A percentile compares a stretch with the other conserved stretches of the same genome.
These are phyloP conservation scores for Pseudognaphalium luteoalbum DNA, from an alignment of 129 eudicot species.

Conservation along the genomic window DNA sequence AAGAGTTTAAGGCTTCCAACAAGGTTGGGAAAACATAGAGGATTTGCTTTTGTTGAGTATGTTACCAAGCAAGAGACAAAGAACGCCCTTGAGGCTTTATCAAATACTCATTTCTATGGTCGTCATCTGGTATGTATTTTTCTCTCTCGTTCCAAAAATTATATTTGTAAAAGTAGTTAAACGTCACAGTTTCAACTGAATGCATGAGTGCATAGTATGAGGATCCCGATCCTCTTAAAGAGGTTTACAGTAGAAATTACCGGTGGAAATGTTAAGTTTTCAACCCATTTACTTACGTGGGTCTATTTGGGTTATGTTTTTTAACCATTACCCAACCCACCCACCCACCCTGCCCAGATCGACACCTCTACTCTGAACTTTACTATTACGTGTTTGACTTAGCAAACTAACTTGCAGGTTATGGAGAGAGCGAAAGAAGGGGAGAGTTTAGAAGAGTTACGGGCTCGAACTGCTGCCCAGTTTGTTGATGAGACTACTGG, in stretches of 20 bases:
- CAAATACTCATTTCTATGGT: conserved; percentile 86
- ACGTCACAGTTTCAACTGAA: background rate
- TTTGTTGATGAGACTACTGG: conserved; percentile 50
- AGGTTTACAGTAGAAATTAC: background rate
- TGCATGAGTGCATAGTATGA: background rate
- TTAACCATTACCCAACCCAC: background rate
- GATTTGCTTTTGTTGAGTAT: conserved; percentile 93
- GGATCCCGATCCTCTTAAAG: background rate
- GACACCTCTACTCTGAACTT: background rate
- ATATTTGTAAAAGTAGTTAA: background rate
- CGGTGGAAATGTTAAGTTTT: background rate
- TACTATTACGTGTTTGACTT: background rate
- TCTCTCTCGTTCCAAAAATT: background rate
- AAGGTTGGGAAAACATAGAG: conserved; percentile 78
- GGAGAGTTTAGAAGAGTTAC: conserved; percentile 86
- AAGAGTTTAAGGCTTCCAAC: conserved; percentile 90
- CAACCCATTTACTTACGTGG: background rate
- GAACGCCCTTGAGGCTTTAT: conserved; percentile 80
- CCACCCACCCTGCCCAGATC: background rate
- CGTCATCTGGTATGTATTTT: conserved; percentile 87
- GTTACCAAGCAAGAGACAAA: conserved; percentile 93
- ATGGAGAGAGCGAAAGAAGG: conserved; percentile 97
- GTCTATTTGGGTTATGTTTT: background rate
- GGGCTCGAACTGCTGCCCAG: conserved; percentile 88
- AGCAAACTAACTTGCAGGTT: conserved; percentile 45